Evolutionary conservation across 1,284 basidiomycete genomes (phyloP).

Genomic region (Cutaneotrichosporon sp.): DNA sequence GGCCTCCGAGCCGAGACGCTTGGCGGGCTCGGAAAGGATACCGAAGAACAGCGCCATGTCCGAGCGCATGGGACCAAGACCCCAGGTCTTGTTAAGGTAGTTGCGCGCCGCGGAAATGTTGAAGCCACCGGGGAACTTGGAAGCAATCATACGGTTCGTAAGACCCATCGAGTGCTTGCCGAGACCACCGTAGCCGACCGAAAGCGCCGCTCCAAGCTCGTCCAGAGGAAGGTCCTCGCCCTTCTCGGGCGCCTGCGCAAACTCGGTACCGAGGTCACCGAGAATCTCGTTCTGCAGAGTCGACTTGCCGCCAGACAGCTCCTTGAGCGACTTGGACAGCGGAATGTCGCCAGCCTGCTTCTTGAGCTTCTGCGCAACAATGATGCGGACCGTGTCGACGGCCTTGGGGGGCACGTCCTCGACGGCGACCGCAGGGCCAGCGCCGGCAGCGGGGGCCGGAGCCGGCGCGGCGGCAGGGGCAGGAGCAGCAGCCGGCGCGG

Average conservation of each 20-base stretch:
- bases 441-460: constrained; percentile 51
- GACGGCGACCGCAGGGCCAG: constrained; percentile 64
- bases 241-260: constrained; percentile 89
- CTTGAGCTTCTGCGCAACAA: constrained; percentile 98
- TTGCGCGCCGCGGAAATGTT: constrained; percentile 88
- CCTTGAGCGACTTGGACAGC: constrained; percentile 93
- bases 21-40: constrained; percentile 86
- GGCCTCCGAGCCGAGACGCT: constrained; percentile 82
- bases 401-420: constrained; percentile 87
- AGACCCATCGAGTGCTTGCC: constrained; percentile 94
- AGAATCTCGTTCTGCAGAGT: constrained; percentile 96
- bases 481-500: constrained; percentile 51
- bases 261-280: constrained; percentile 86
- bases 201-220: constrained; percentile 83
- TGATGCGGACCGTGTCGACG: constrained; percentile 76
- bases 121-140: constrained; percentile 99
- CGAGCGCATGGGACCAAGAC: constrained; percentile 78
- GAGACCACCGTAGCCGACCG: constrained; percentile 71
- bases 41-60: constrained; percentile 89
- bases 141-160: constrained; percentile 83
- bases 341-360: constrained; percentile 85
- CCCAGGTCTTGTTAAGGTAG: constrained; percentile 86
- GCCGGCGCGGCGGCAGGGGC: constrained; percentile 52
- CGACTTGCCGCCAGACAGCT: constrained; percentile 96
- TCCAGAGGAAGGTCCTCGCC: constrained; percentile 94